phyloP scores from a whole-genome alignment of 495 filamentous ascomycete species.

The Daldinia childiae region DNA sequence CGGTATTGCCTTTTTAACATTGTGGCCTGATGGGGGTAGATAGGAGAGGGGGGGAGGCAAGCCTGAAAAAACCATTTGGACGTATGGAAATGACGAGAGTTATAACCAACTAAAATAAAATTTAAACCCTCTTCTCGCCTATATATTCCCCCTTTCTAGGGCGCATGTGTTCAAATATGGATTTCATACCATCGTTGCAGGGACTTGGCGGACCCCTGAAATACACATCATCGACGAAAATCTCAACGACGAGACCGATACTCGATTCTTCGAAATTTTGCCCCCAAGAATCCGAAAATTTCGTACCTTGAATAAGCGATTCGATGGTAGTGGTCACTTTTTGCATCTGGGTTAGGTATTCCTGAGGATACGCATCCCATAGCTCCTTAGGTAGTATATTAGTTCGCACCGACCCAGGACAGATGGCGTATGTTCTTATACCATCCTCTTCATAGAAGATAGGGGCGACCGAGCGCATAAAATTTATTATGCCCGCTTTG shows the following conservation, averaged over 20 bases:
- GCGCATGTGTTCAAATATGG: constrained; percentile 23
- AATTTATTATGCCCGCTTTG: constrained; percentile 54
- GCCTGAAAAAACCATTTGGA: no score
- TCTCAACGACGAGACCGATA: constrained; percentile 31
- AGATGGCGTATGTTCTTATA: constrained; percentile 41
- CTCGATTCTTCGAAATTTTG: constrained; percentile 24
- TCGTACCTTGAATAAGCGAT: constrained; percentile 17
- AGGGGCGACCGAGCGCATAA: constrained; percentile 51
- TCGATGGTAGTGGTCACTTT: constrained; percentile 32
- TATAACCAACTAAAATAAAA: neutral
- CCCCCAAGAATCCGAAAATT: constrained; percentile 26
- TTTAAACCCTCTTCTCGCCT: neutral
- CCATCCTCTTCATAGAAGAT: constrained; percentile 38
- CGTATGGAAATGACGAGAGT: neutral
- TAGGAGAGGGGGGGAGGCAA: no score
- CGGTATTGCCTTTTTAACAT: no score
- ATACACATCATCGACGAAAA: constrained; percentile 38
- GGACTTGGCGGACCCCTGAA: constrained; percentile 27
- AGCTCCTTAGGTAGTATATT: constrained; percentile 31
- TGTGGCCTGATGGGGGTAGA: no score
- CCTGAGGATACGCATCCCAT: constrained; percentile 43
- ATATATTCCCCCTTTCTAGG: constrained; percentile 16
- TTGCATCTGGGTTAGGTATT: constrained; percentile 33
- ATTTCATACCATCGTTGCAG: constrained; percentile 35
- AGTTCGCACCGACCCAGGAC: constrained; percentile 40